Evolutionary conservation across 208 protist species (phyloP), one percentile per base, ranked within the genome.

Genomic region (Trypanosoma melophagium): DNA sequence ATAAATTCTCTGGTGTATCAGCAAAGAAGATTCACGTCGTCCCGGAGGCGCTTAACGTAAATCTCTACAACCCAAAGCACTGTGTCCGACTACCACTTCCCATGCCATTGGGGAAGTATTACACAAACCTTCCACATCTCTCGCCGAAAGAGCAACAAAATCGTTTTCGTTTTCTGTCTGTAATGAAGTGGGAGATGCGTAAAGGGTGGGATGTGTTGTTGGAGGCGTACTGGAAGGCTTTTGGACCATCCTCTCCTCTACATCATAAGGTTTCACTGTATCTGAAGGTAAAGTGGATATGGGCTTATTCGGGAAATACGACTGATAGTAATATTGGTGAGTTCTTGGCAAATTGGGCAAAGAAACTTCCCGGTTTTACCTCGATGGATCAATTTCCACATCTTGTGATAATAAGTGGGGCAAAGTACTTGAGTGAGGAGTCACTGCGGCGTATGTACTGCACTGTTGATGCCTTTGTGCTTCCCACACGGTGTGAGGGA

Each of bases 401-500:
- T 67, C 13, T 86, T 12, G 69, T 84, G 0, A 60, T 92, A 25
- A n/a, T 72, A 14, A 60, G 19, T 12, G 66, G 38, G 35, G 82
- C n/a, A 22, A 61, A 10, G 13, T 69, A 38, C 24, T 58, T 79
- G 14, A 54, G 45, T 24, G 64, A 76, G 12, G 16, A 12, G 0
- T 28, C 69, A 24, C 55, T 97, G 67, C 76, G 77, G 13, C 31
- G 60, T 25, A 63, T 98, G 62, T 98, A 97, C 72, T 58, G 57
- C 7, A 69, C 71, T 17, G 76, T 62, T 8, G 79, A 97, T 69
- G 80, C 77, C n/a, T 96, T 97, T 65, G 88, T 98, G 17, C 61
- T 96, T 5, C 87, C 95, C 3, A 84, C 73, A 13, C 78, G 84
- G 21, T 93, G 85, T n/a, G 95, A 90, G 66, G 84, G 81, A 12